Percentiles rank a stretch among this genome's conserved stretches.
phyloP scores from a whole-genome alignment of 2,329 filamentous ascomycete species.

The Torrubiella hemipterigena region DNA sequence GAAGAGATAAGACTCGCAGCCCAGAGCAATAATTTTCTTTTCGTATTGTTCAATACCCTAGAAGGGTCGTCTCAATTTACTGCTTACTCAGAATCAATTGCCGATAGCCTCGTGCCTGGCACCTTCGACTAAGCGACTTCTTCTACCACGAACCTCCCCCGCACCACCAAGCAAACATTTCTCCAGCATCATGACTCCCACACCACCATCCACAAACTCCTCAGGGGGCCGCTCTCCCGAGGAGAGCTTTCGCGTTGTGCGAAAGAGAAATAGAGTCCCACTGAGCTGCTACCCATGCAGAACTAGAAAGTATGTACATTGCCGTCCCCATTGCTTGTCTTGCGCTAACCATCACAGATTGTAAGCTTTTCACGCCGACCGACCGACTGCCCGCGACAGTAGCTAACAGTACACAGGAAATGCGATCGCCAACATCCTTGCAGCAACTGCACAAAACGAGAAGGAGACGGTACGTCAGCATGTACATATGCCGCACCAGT shows the following conservation, averaged over 20 bases:
- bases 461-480: conserved; percentile 65
- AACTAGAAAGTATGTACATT: conserved; percentile 64
- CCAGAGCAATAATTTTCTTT: too few relatives aligned
- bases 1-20: too few relatives aligned
- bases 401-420: conserved; percentile 49
- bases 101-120: too few relatives aligned
- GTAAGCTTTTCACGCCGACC: conserved; percentile 12
- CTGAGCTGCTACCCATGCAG: conserved; percentile 86
- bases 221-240: conserved; percentile 76
- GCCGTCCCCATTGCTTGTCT: not conserved
- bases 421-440: conserved; percentile 87
- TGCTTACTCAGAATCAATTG: too few relatives aligned
- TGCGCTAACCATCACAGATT: conserved; percentile 18
- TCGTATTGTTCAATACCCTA: too few relatives aligned
- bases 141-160: not conserved
- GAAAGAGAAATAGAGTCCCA: conserved; percentile 84
- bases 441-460: conserved; percentile 88
- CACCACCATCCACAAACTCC: conserved; percentile 65
- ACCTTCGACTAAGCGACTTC: not conserved
- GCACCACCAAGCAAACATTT: too few relatives aligned
- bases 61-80: too few relatives aligned
- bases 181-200: conserved; percentile 72
- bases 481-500: conserved; percentile 73
- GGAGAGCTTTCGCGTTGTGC: conserved; percentile 74
- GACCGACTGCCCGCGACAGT: not conserved